Evolutionary conservation across 345 rosid genomes (phyloP), one percentile per base, ranked within the genome.

Genomic region (Triadica sebifera): DNA sequence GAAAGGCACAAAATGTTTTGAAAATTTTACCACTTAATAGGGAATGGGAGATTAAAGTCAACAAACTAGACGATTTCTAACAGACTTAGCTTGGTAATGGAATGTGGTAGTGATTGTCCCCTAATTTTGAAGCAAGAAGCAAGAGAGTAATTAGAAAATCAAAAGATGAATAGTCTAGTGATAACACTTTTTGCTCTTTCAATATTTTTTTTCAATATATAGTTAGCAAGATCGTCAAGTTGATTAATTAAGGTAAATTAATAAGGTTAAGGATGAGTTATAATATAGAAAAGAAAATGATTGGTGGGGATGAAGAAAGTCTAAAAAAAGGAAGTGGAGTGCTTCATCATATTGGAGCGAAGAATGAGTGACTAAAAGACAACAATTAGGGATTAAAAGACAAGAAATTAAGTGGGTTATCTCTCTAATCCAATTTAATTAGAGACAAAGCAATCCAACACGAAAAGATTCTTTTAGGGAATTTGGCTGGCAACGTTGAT

Each of bases 401-500:
- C 69, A 47, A 41, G 38, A n/a, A 45, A 34, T 12, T 61, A 72
- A 67, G 73, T 46, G 61, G 75, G 38, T 50, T 65, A 25, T 65
- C 63, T 65, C 34, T 29, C 50, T 51, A 75, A 69, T 69, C 1
- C 56, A n/a, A 29, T 22, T 68, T 68, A 59, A 77, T 75, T 78
- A 66, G 53, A 61, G 74, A 75, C 82, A 78, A 78, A 69, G 76
- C 50, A 83, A 75, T 46, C 77, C 29, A 72, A 78, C 22, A 46
- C 34, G 19, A 70, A 72, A 75, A 78, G 67, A 58, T 59, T 61
- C 20, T 0, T 16, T 52, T 29, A 46, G 38, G 74, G 81, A 39
- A 77, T 78, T 73, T 75, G 78, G 77, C 79, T 41, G 79, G 66
- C 84, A 70, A 73, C 37, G 65, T 80, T 71, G 63, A 68, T 73